Evolutionary conservation across 352 stramenopile genomes (phyloP).

Genomic region (Aphanomyces euteiches): DNA sequence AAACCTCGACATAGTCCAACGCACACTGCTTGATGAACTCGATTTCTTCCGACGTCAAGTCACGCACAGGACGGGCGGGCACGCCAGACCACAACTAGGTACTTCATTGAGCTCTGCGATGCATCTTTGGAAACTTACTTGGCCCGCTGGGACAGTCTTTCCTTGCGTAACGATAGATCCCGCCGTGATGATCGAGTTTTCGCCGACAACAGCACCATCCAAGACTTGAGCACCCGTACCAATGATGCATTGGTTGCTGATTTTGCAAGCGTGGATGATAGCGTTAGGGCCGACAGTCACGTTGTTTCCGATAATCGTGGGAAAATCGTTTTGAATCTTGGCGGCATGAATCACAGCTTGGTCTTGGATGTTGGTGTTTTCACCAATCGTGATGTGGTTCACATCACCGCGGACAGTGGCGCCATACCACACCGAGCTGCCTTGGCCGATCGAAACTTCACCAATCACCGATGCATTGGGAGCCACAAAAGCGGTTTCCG

Average conservation of each 20-base stretch:
- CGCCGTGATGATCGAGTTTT: conserved; percentile 86
- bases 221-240: conserved; percentile 89
- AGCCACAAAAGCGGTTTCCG: conserved; percentile 76
- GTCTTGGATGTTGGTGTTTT: conserved; percentile 92
- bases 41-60: conserved; percentile 81
- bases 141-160: conserved; percentile 84
- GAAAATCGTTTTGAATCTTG: conserved; percentile 90
- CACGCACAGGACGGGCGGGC: conserved; percentile 75
- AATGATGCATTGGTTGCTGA: conserved; percentile 90
- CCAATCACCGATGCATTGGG: conserved; percentile 91
- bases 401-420: conserved; percentile 89
- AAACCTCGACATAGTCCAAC: conserved; percentile 70
- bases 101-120: background rate
- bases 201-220: conserved; percentile 83
- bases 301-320: conserved; percentile 88
- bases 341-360: conserved; percentile 91
- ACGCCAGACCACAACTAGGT: conserved; percentile 74
- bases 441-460: conserved; percentile 88
- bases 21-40: conserved; percentile 88
- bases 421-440: conserved; percentile 91
- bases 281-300: conserved; percentile 84
- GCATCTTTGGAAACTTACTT: conserved; percentile 36
- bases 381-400: conserved; percentile 91
- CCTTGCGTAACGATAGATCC: conserved; percentile 84
- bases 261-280: conserved; percentile 89